Conservation (phyloP, 2,329 filamentous ascomycete species). For the Aspergillus sp. region DNA sequence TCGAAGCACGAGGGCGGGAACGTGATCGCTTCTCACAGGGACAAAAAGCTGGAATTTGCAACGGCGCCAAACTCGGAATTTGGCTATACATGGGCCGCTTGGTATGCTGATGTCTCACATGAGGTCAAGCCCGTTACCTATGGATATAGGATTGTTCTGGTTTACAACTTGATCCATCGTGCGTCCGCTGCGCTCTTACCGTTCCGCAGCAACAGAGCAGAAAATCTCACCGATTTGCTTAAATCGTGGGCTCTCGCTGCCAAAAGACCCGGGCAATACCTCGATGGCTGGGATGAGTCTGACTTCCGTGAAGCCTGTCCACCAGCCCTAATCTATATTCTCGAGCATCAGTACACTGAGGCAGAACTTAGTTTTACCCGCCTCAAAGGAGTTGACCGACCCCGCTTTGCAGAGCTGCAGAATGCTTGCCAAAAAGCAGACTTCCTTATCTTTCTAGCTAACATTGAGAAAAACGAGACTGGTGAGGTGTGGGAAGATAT, state of each 20-base stretch:
- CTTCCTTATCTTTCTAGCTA: constrained; percentile 1
- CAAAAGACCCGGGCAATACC: neutral
- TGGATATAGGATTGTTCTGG: constrained; percentile 10
- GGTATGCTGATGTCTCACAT: constrained; percentile 10
- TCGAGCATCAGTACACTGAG: constrained; percentile 5
- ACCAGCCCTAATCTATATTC: constrained; percentile 2
- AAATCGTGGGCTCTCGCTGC: neutral
- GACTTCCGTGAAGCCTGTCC: neutral
- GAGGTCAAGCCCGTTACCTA: constrained; percentile 8
- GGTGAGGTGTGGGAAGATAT: neutral
- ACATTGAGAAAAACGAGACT: neutral
- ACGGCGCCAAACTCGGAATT: constrained; percentile 5
- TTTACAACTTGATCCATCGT: constrained; percentile 13
- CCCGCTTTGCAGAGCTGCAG: constrained; percentile 1
- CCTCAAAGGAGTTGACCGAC: constrained; percentile 3
- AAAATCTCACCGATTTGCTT: neutral
- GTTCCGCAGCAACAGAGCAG: neutral
- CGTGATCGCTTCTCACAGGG: constrained; percentile 4
- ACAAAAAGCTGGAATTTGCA: neutral
- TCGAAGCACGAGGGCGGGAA: constrained; percentile 13
- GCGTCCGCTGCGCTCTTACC: neutral
- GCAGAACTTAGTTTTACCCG: constrained; percentile 3
- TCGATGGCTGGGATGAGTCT: neutral
- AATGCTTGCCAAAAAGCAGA: constrained; percentile 1
- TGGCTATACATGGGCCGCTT: constrained; percentile 7